A percentile compares a stretch with the other conserved stretches of the same genome.
phyloP scores from a whole-genome alignment of 2,329 filamentous ascomycete genomes.

The Botrytis porri region DNA sequence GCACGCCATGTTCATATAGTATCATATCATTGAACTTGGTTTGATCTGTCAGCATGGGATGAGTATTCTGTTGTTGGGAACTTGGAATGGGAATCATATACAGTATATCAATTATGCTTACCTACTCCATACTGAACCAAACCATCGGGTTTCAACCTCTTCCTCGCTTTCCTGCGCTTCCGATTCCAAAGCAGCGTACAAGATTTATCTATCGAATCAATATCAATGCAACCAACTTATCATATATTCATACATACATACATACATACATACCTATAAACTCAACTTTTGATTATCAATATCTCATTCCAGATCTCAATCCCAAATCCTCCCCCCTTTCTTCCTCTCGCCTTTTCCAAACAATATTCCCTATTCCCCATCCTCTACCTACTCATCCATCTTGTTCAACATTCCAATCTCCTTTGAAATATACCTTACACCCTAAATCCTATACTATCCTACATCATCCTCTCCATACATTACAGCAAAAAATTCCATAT shows the following conservation, averaged over 20 bases:
- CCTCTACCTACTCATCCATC: neutral
- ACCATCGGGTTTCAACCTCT: neutral
- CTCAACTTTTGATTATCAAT: neutral
- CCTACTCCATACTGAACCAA: neutral
- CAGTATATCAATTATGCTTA: too few relatives aligned
- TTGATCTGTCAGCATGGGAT: neutral
- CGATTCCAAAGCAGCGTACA: neutral
- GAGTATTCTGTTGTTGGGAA: neutral
- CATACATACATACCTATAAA: neutral
- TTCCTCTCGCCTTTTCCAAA: neutral
- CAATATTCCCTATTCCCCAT: neutral
- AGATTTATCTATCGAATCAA: neutral
- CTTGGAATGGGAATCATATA: neutral
- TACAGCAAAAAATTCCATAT: neutral
- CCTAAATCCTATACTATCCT: too few relatives aligned
- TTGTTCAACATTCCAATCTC: neutral
- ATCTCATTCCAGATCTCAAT: neutral
- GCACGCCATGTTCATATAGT: neutral
- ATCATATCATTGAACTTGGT: neutral
- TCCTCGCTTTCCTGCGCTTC: neutral
- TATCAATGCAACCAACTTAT: neutral
- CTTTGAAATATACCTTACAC: accelerated
- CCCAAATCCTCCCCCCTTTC: neutral
- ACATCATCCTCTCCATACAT: neutral
- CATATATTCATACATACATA: too few relatives aligned